Percentiles rank a stretch among this genome's conserved stretches.
These are phyloP conservation scores for Mycena rebaudengoi DNA, from an alignment of 768 basidiomycete genomes.

Conservation along the genomic window DNA sequence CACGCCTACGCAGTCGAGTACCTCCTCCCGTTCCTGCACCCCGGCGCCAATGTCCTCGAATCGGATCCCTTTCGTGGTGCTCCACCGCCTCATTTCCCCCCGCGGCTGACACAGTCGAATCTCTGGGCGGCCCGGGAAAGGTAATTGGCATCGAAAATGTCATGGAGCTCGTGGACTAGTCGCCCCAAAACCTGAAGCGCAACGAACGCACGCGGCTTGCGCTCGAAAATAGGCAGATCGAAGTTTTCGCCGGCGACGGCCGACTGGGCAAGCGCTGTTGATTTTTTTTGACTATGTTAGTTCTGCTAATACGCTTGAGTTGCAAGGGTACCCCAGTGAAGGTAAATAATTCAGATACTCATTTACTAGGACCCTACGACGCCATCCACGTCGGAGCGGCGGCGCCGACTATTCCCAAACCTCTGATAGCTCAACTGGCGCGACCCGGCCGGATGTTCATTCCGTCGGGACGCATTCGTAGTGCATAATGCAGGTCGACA, in stretches of 20 bases:
- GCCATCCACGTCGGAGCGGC: constrained; percentile 97
- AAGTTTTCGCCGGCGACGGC: constrained; percentile 82
- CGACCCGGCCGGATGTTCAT: constrained; percentile 89
- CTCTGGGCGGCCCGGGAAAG: constrained; percentile 47
- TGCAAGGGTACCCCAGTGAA: constrained; percentile 44
- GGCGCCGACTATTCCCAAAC: constrained; percentile 73
- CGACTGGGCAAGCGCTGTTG: constrained; percentile 58
- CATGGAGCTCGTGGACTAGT: constrained; percentile 75
- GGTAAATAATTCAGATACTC: constrained; percentile 36
- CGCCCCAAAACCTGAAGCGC: constrained; percentile 68
- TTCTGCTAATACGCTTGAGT: background rate
- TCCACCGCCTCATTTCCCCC: constrained; percentile 67
- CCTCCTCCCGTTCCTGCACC: constrained; percentile 74
- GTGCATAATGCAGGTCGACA: constrained; percentile 81
- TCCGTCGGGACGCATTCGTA: constrained; percentile 73
- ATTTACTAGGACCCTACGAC: constrained; percentile 67
- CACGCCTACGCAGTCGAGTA: constrained; percentile 89
- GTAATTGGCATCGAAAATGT: constrained; percentile 95
- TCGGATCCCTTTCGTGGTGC: constrained; percentile 82
- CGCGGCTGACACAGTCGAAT: constrained; percentile 30
- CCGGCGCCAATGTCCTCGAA: constrained; percentile 85
- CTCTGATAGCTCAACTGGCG: constrained; percentile 82
- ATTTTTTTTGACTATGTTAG: background rate
- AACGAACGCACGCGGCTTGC: constrained; percentile 66
- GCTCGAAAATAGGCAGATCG: constrained; percentile 62